Percentiles rank a stretch among this genome's conserved stretches.
Conservation (phyloP, 495 filamentous ascomycete genomes). For the Penicillium crystallinum region DNA sequence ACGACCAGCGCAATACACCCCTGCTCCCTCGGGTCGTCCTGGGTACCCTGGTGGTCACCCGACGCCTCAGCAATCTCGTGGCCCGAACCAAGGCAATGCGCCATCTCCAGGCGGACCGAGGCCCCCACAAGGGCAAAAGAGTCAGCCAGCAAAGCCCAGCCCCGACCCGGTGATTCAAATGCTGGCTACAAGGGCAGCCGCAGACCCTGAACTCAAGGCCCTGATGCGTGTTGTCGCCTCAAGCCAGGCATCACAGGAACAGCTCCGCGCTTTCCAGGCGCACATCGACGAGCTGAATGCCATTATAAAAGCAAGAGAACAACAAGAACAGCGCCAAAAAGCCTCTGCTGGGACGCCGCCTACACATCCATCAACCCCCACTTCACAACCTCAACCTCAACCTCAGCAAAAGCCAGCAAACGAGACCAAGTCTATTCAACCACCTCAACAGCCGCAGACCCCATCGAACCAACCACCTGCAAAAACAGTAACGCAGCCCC, state of each 20-base stretch:
- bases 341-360: conserved; percentile 15
- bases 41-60: conserved; percentile 29
- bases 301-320: conserved; percentile 46
- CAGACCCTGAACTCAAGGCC: conserved; percentile 83
- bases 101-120: conserved; percentile 24
- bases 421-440: conserved; percentile 25
- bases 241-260: conserved; percentile 71
- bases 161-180: conserved; percentile 95
- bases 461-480: conserved; percentile 25
- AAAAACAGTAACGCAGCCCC: conserved; percentile 14
- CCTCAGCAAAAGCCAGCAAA: conserved; percentile 22
- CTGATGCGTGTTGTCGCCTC: conserved; percentile 94
- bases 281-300: conserved; percentile 88
- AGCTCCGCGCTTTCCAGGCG: conserved; percentile 81
- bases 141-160: conserved; percentile 47
- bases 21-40: conserved; percentile 25
- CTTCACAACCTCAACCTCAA: conserved; percentile 26
- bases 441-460: conserved; percentile 16
- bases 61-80: conserved; percentile 28
- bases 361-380: conserved; percentile 19
- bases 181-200: conserved; percentile 78
- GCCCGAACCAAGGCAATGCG: conserved; percentile 20
- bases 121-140: conserved; percentile 30
- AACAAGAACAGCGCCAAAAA: conserved; percentile 33
- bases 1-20: conserved; percentile 27